Evolutionary conservation across 2,329 filamentous ascomycete genomes (phyloP).

Genomic region (Monosporascus sp.): DNA sequence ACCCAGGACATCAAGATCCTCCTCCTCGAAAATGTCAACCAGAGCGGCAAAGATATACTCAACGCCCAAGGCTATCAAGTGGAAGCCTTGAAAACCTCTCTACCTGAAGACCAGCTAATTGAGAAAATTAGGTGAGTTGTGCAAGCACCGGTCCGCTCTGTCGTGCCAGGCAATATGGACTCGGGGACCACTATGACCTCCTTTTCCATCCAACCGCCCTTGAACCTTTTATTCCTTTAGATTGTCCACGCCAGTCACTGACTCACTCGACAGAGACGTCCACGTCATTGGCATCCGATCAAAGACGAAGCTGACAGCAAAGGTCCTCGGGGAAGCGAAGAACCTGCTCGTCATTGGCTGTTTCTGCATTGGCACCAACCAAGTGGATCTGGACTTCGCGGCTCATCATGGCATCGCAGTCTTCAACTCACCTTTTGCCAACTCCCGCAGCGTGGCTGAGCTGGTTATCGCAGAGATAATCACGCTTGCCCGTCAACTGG

Average conservation of each 20-base stretch:
- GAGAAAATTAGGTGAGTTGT: slow-evolving; percentile 80
- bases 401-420: slow-evolving; percentile 86
- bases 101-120: slow-evolving; percentile 90
- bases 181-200: not conserved
- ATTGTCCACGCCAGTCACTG: not conserved
- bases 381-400: slow-evolving; percentile 81
- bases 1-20: slow-evolving; percentile 96
- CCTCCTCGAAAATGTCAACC: slow-evolving; percentile 91
- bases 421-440: slow-evolving; percentile 98
- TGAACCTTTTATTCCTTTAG: no score
- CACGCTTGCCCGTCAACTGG: slow-evolving; percentile 80
- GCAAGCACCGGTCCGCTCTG: not conserved
- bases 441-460: slow-evolving; percentile 94
- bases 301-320: slow-evolving; percentile 88
- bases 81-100: slow-evolving; percentile 79
- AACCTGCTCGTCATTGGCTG: slow-evolving; percentile 94
- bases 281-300: slow-evolving; percentile 98
- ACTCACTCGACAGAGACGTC: slow-evolving; percentile 59
- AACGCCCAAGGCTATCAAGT: slow-evolving; percentile 90
- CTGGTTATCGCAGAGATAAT: slow-evolving; percentile 95
- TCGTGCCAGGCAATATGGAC: not conserved
- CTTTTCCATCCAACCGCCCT: not conserved
- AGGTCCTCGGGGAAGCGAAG: slow-evolving; percentile 81
- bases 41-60: slow-evolving; percentile 80
- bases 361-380: slow-evolving; percentile 98